Conservation (phyloP, 2,329 filamentous ascomycete species). For the Calycina marina region DNA sequence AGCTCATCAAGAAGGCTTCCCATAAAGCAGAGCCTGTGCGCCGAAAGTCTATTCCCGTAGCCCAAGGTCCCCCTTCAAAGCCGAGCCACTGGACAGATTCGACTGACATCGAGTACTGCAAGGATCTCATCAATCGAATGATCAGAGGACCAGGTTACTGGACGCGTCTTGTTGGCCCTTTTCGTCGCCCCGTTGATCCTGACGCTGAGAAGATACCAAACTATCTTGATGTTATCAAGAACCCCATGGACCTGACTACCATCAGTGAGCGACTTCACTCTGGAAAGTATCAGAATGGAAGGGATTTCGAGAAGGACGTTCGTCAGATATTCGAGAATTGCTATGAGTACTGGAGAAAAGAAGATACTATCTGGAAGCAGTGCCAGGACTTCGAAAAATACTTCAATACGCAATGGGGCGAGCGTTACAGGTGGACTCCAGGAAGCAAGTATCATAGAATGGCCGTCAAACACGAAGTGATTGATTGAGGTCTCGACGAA, state of each 20-base stretch:
- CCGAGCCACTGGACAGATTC: slow-evolving; percentile 10
- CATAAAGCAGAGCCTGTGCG: slow-evolving; percentile 13
- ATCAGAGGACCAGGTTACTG: slow-evolving; percentile 49
- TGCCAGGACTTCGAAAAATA: slow-evolving; percentile 43
- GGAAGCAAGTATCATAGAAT: background rate
- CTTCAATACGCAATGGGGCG: slow-evolving; percentile 42
- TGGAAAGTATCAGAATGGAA: slow-evolving; percentile 33
- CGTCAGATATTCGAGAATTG: slow-evolving; percentile 49
- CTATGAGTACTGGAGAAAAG: slow-evolving; percentile 46
- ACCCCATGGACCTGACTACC: slow-evolving; percentile 46
- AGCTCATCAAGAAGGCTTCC: slow-evolving; percentile 10
- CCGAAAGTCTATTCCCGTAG: slow-evolving; percentile 4
- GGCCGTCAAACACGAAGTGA: slow-evolving; percentile 30
- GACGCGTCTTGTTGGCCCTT: slow-evolving; percentile 49
- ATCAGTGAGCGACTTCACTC: slow-evolving; percentile 46
- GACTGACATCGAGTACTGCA: slow-evolving; percentile 42
- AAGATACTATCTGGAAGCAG: slow-evolving; percentile 37
- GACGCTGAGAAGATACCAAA: slow-evolving; percentile 42
- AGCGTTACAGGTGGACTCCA: slow-evolving; percentile 46
- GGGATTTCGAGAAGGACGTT: slow-evolving; percentile 42
- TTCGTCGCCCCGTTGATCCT: slow-evolving; percentile 44
- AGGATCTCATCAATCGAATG: slow-evolving; percentile 43
- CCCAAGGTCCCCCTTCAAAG: slow-evolving; percentile 4
- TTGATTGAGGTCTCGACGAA: too few species aligned
- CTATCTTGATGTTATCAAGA: slow-evolving; percentile 44